Percentiles rank a stretch among this genome's conserved stretches.
These are phyloP conservation scores for Herpetospermum pedunculosum DNA, from an alignment of 306 rosid species.

Conservation along the genomic window DNA sequence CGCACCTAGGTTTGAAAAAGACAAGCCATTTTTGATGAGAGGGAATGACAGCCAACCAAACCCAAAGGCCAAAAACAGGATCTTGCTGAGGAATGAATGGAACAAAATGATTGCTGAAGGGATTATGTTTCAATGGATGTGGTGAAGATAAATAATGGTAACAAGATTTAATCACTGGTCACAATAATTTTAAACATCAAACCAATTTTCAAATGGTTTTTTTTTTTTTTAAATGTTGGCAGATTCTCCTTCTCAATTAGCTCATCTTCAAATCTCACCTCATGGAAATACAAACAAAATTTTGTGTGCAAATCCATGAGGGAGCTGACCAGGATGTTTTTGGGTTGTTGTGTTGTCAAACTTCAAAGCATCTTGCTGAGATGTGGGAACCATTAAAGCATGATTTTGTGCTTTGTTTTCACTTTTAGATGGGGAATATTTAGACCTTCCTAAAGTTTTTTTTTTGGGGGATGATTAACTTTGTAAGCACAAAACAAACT, in stretches of 20 bases:
- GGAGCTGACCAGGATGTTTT: background rate
- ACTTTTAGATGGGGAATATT: background rate
- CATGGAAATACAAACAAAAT: background rate
- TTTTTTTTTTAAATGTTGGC: conserved; percentile 18
- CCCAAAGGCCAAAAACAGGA: background rate
- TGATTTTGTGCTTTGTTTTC: background rate
- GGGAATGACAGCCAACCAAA: background rate
- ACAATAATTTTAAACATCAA: too few species aligned
- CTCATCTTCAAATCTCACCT: conserved; percentile 25
- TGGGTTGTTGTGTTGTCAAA: background rate
- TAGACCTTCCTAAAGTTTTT: background rate
- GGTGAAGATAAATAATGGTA: too few species aligned
- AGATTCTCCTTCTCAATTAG: conserved; percentile 32
- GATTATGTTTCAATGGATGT: conserved; percentile 69
- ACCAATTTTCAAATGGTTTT: too few species aligned
- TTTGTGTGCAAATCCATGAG: background rate
- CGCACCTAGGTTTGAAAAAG: conserved; percentile 41
- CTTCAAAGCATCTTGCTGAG: background rate
- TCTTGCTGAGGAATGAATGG: conserved; percentile 39
- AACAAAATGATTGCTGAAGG: conserved; percentile 24
- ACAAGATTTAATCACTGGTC: too few species aligned
- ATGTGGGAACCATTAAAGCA: background rate
- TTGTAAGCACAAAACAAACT: too few species aligned
- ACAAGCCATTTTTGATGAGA: conserved; percentile 17
- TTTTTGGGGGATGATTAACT: too few species aligned